phyloP scores from a whole-genome alignment of 2,329 filamentous ascomycete species.

The Fusarium compactum region DNA sequence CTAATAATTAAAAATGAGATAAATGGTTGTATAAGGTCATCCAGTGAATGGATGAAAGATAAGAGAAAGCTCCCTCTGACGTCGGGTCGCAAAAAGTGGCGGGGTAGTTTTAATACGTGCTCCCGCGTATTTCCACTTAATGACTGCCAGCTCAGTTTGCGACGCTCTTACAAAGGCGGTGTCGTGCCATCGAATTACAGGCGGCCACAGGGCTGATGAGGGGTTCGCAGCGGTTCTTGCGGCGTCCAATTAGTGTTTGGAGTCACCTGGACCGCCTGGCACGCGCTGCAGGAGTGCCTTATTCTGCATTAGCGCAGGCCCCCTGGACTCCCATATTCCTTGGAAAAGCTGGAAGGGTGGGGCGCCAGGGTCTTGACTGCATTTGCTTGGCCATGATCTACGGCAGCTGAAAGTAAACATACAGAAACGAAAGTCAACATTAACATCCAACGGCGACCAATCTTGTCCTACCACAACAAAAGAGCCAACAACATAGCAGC shows the following conservation, averaged over 20 bases:
- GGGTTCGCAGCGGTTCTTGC: constrained; percentile 37
- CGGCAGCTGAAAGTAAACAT: constrained; percentile 39
- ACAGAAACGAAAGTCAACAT: constrained; percentile 33
- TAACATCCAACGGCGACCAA: constrained; percentile 26
- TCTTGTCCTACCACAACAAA: constrained; percentile 28
- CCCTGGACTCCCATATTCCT: neutral
- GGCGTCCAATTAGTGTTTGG: constrained; percentile 34
- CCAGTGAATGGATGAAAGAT: constrained; percentile 38
- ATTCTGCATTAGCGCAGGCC: constrained; percentile 46
- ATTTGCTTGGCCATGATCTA: constrained; percentile 22
- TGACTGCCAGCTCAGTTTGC: constrained; percentile 19
- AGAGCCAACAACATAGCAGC: constrained; percentile 11
- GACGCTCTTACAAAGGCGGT: constrained; percentile 40
- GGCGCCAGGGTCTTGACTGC: constrained; percentile 18
- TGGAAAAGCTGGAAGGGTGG: constrained; percentile 2
- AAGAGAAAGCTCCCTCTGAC: constrained; percentile 38
- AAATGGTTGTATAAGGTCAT: constrained; percentile 31
- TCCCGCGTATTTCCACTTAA: neutral
- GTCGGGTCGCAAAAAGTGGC: constrained; percentile 40
- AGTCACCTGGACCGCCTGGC: constrained; percentile 11
- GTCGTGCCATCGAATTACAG: constrained; percentile 44
- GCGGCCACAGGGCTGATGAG: constrained; percentile 42
- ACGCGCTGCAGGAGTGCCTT: constrained; percentile 40
- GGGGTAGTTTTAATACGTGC: constrained; percentile 42
- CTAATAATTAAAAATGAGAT: constrained; percentile 16